phyloP scores from a whole-genome alignment of 2,329 filamentous ascomycete species.

The Phialocephala subalpina region DNA sequence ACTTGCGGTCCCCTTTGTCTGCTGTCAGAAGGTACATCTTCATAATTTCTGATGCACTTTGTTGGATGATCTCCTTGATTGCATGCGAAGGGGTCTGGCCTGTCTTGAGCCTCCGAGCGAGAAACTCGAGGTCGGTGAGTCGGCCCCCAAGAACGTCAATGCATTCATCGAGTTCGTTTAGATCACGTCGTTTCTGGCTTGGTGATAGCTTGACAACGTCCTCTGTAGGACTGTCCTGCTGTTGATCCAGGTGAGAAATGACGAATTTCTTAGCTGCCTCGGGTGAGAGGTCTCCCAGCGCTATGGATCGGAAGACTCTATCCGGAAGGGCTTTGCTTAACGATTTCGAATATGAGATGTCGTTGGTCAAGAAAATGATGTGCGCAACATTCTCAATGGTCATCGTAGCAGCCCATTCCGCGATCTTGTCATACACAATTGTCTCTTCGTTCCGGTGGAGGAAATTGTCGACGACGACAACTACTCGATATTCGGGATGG shows the following conservation, averaged over 20 bases:
- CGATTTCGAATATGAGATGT: slow-evolving; percentile 87
- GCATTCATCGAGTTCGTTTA: slow-evolving; percentile 79
- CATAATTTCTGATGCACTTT: slow-evolving; percentile 87
- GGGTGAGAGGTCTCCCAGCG: slow-evolving; percentile 85
- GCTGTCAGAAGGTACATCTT: slow-evolving; percentile 86
- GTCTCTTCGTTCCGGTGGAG: slow-evolving; percentile 74
- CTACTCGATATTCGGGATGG: slow-evolving; percentile 82
- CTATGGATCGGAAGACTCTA: slow-evolving; percentile 86
- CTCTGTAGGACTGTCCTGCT: slow-evolving; percentile 45
- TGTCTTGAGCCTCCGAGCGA: slow-evolving; percentile 87
- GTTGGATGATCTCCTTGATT: slow-evolving; percentile 86
- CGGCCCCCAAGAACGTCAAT: slow-evolving; percentile 87
- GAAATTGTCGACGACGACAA: slow-evolving; percentile 90
- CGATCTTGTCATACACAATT: slow-evolving; percentile 74
- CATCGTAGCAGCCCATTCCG: slow-evolving; percentile 88
- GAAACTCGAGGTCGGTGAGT: slow-evolving; percentile 93
- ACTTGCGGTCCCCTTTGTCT: slow-evolving; percentile 61
- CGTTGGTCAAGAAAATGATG: slow-evolving; percentile 92
- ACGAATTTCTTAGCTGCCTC: slow-evolving; percentile 91
- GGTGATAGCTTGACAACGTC: slow-evolving; percentile 40
- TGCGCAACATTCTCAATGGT: slow-evolving; percentile 91
- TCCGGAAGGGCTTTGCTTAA: slow-evolving; percentile 89
- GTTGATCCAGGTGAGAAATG: slow-evolving; percentile 74
- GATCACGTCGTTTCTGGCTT: slow-evolving; percentile 51
- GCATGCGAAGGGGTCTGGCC: slow-evolving; percentile 85